Evolutionary conservation across 164 flowering plant species (phyloP), one percentile per base, ranked within the genome.

Genomic region (Aristolochia contorta): DNA sequence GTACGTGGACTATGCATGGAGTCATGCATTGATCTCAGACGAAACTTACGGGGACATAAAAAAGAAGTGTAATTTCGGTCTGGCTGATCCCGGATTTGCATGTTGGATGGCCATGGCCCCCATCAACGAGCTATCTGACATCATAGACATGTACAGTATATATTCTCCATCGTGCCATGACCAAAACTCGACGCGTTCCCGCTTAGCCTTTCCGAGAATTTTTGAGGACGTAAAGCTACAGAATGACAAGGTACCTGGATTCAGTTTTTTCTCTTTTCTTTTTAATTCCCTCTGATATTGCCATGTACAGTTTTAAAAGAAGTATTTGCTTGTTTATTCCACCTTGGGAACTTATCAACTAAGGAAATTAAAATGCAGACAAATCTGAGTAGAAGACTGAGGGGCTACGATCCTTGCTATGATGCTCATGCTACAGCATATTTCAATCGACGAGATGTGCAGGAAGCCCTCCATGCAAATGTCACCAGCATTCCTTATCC

Each of bases 111-210:
- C 71, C 16, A 58, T 91, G 1, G 30, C 50, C 8, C 47, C 67
- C 41, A 86, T 86, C 67, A 80, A 75, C 19, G 62, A 47, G 0
- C 82, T 85, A 1, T 90, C 82, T 67, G 12, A 64, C 0, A 71
- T 85, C 70, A 84, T 91, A 6, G 97, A 88, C 75, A 88, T 88
- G 92, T 85, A 82, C 64, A 82, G 85, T 64, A 67, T 85, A 68
- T 87, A 91, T 51, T 32, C 85, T 51, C 96, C 96, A 20, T 25
- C 9, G 16, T 56, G 58, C 20, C 19, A 8, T 6, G 22, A 16
- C 10, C 18, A 16, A 16, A 56, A 32, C 32, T 56, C 30, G 12
- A 27, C 32, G 12, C 24, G 0, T 16, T 25, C 27, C 14, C 12
- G 1, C n/a, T 32, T n/a, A 56, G 16, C 18, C 14, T 16, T 33